Base-by-base conservation (phyloP, 2,329 filamentous ascomycete species). In the Calonectria hongkongensis region DNA sequence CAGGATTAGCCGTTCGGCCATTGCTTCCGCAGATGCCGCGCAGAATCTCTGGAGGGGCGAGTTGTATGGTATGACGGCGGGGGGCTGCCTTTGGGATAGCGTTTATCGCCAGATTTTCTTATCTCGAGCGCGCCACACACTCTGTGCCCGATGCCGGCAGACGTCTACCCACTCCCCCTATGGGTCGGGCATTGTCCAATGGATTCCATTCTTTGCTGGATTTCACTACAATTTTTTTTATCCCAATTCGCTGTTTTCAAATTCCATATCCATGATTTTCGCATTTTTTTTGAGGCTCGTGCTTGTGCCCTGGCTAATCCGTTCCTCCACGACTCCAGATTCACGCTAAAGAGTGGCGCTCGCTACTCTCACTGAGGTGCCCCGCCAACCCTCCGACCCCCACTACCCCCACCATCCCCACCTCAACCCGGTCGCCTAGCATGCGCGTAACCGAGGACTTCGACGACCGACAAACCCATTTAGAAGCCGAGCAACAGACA, bases 391-490 rank as follows among this genome's bases (percentile, higher is more conserved):
- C 72, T 71, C 69, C 60, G 67, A 70, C 66, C 74, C 76, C 78
- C 74, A 78, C 77, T 74, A 72, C 75, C 71, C 73, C 76, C 75
- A 76, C 77, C 76, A 73, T 74, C 74, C 66, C 78, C 77, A 79
- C 76, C 69, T 67, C 30, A 72, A 72, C 73, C 74, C 74, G 73
- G 76, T 79, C 87, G 91, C 91, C 91, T 92, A 92, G 89, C 90
- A 93, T 93, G 91, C 90, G 90, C 89, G 85, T 89, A 86, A 86
- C 86, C 82, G 88, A 88, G 84, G 91, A 93, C 77, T 93, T 93
- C 86, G 89, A 92, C 89, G 91, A 93, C 85, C 90, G 90, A 90
- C 87, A 92, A 85, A 89, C 84, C 84, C 88, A 91, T 79, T 85
- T 89, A 80, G 90, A 92, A 79, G 88, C 90, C 78, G 87, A 91